Conservation (phyloP, 2,329 filamentous ascomycete species). For the Epichloe gansuensis region DNA sequence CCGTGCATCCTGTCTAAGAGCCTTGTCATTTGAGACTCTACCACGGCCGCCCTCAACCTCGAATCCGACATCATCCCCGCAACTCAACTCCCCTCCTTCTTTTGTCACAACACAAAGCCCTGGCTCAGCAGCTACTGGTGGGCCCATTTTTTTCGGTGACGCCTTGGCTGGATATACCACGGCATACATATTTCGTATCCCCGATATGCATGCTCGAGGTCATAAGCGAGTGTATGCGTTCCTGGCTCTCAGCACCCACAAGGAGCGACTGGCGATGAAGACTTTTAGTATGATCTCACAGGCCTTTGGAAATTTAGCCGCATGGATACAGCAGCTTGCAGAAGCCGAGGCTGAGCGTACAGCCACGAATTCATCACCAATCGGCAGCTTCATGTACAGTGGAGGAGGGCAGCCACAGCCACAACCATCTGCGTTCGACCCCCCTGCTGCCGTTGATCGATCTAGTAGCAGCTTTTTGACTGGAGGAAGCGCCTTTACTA, state of each 20-base stretch:
- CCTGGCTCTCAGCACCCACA: conserved; percentile 51
- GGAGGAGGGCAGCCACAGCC: conserved; percentile 19
- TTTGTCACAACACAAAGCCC: conserved; percentile 43
- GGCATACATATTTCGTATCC: conserved; percentile 57
- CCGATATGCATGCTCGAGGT: conserved; percentile 53
- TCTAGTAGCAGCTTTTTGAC: conserved; percentile 43
- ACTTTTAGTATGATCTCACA: conserved; percentile 48
- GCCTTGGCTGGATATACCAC: conserved; percentile 53
- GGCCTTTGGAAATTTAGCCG: conserved; percentile 50
- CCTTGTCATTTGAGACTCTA: conserved; percentile 52
- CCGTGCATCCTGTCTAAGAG: conserved; percentile 52
- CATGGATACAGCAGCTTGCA: conserved; percentile 52
- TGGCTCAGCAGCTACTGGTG: conserved; percentile 44
- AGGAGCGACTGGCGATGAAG: conserved; percentile 52
- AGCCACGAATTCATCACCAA: conserved; percentile 30
- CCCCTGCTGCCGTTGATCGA: conserved; percentile 21
- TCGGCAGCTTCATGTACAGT: conserved; percentile 26
- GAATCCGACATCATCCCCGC: conserved; percentile 24
- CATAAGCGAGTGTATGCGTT: conserved; percentile 59
- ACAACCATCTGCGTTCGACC: conserved; percentile 17
- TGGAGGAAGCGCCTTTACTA: conserved; percentile 42
- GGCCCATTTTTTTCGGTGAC: conserved; percentile 58
- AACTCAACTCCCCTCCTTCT: conserved; percentile 27
- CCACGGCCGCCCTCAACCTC: conserved; percentile 39
- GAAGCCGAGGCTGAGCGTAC: conserved; percentile 48